Conservation (phyloP, 106 monocot genomes). For the Chionographis japonica region DNA sequence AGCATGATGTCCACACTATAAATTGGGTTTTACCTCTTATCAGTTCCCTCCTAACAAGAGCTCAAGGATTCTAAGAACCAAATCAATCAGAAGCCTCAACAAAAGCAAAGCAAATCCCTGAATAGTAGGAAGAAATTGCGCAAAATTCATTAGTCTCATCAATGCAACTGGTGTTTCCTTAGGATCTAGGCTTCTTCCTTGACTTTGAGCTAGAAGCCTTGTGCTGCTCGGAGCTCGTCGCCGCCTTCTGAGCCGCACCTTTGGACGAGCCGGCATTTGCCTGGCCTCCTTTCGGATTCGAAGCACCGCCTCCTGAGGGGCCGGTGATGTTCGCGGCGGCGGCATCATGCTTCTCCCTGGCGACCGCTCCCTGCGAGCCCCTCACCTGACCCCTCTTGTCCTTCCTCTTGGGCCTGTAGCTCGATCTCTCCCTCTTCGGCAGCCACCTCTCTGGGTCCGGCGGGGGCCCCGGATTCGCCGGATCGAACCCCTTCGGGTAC, state of each 20-base stretch:
- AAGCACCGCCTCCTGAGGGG: constrained; percentile 1
- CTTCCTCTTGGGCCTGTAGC: constrained; percentile 84
- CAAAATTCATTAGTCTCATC: no score
- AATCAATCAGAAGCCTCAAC: no score
- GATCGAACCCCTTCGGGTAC: constrained; percentile 94
- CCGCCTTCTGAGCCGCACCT: constrained; percentile 10
- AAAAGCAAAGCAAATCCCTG: no score
- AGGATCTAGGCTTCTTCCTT: constrained; percentile 54
- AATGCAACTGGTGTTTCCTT: neutral
- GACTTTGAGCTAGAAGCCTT: constrained; percentile 32
- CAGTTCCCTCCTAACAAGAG: no score
- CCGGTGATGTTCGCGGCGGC: constrained; percentile 10
- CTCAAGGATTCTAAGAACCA: no score
- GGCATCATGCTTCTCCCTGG: constrained; percentile 64
- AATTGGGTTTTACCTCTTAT: no score
- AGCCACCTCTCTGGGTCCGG: constrained; percentile 98
- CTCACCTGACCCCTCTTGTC: constrained; percentile 87
- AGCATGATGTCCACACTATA: no score
- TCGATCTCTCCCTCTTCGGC: constrained; percentile 88
- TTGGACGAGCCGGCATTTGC: constrained; percentile 19
- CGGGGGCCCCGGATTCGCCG: constrained; percentile 85
- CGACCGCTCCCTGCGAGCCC: constrained; percentile 90
- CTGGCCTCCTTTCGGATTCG: constrained; percentile 28
- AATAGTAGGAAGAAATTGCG: no score
- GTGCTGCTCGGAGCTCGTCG: constrained; percentile 10